Conservation (phyloP, 2,329 filamentous ascomycete genomes). For the Pochonia chlamydosporia region DNA sequence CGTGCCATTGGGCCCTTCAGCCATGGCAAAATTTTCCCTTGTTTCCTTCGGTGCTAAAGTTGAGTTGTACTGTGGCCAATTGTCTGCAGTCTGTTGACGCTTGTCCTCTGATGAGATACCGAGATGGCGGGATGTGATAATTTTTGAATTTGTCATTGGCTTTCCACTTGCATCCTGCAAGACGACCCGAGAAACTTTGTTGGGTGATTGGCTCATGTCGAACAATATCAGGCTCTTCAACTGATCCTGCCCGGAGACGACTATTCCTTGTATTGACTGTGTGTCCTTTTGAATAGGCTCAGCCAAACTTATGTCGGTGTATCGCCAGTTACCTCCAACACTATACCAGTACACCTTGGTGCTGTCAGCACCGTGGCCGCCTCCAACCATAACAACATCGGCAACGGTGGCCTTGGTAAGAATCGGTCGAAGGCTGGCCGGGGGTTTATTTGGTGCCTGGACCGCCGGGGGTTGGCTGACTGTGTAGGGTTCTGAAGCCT, state of each 20-base stretch:
- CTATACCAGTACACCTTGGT: conserved; percentile 69
- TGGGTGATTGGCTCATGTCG: conserved; percentile 68
- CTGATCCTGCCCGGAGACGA: conserved; percentile 68
- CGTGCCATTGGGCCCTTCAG: conserved; percentile 58
- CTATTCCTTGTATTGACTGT: conserved; percentile 49
- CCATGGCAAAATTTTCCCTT: conserved; percentile 66
- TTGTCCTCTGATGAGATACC: conserved; percentile 20
- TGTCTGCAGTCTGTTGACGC: conserved; percentile 46
- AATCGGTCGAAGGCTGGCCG: conserved; percentile 51
- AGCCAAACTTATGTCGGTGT: conserved; percentile 59
- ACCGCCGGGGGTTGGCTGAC: conserved; percentile 53
- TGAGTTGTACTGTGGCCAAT: conserved; percentile 76
- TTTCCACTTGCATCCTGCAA: conserved; percentile 57
- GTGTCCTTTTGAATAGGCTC: conserved; percentile 54
- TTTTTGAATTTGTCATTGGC: conserved; percentile 39
- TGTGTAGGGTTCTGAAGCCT: conserved; percentile 57
- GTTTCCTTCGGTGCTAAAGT: conserved; percentile 59
- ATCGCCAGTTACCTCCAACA: conserved; percentile 55
- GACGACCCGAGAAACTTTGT: conserved; percentile 64
- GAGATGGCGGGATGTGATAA: conserved; percentile 28
- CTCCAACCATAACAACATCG: conserved; percentile 70
- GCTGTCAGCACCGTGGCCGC: conserved; percentile 43
- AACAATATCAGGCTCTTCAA: conserved; percentile 77
- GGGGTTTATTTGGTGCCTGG: conserved; percentile 47
- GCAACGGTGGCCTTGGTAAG: conserved; percentile 68